phyloP scores from a whole-genome alignment of 2,329 filamentous ascomycete genomes.

The Cordyceps fumosorosea region DNA sequence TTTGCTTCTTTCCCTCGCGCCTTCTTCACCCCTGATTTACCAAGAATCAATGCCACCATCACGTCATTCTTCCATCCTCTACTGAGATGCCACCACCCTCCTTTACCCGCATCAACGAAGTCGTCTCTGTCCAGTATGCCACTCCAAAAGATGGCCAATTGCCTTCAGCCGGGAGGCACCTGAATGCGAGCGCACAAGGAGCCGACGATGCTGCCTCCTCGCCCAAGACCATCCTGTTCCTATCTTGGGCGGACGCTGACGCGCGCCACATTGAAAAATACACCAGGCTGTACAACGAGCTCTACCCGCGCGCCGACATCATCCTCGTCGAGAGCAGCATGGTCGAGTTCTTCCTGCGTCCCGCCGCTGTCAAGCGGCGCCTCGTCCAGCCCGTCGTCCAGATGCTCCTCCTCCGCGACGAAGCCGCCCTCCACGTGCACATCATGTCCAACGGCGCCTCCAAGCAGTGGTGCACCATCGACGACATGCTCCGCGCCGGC shows the following conservation, averaged over 20 bases:
- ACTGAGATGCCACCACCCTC: not conserved
- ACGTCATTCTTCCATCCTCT: no score
- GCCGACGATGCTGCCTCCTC: not conserved
- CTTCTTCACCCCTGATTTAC: not conserved
- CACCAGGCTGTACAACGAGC: not conserved
- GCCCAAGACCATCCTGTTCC: not conserved
- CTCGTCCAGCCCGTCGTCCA: not conserved
- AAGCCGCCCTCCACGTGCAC: not conserved
- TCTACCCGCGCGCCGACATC: not conserved
- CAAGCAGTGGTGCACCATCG: not conserved
- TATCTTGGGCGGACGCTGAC: not conserved
- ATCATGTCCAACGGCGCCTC: not conserved
- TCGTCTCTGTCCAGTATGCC: not conserved
- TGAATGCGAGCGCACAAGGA: not conserved
- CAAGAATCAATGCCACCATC: no score
- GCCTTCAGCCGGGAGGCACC: not conserved
- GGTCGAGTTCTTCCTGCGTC: not conserved
- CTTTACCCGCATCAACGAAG: not conserved
- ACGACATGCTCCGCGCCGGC: not conserved
- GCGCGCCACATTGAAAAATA: not conserved
- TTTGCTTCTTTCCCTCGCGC: not conserved
- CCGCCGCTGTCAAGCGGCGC: not conserved
- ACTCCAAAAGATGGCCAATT: not conserved
- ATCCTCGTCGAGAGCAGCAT: not conserved
- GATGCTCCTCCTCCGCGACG: not conserved